Base-by-base conservation (phyloP, 768 basidiomycete genomes). In the Kwoniella mangroviensis region DNA sequence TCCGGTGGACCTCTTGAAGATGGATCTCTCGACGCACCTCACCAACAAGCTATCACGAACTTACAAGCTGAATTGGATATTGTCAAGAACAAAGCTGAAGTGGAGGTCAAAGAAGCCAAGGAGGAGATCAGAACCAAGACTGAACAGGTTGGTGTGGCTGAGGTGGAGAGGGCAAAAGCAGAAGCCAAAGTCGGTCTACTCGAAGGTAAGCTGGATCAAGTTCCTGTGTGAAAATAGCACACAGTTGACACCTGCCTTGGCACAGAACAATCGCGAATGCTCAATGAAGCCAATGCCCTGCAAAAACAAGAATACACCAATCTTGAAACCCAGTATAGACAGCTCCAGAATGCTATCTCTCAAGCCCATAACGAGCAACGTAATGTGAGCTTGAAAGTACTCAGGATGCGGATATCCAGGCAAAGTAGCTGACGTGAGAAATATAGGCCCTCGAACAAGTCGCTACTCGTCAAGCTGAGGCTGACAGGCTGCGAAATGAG, bases 401-500 rank as follows among this genome's bases (percentile, higher is more conserved):
- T 49, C 45, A 49, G 45, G 45, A 19, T 12, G 15, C 10, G 43
- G 26, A 51, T 43, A 19, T 71, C 22, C 26, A 49, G 22, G 26
- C 57, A 11, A 17, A 49, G 40, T 15, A 64, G 61, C n/a, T 68
- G 49, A 51, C 34, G 42, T 17, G 52, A 22, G 22, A 55, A 45
- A n/a, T 28, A 52, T 34, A 91, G 65, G 87, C 90, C 43, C 84
- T 88, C 17, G 90, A 92, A 54, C 90, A 92, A 54, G 84, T 91
- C 11, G 85, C 88, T 22, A 82, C 86, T 7, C 86, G 88, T 2
- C 88, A 88, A 70, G 85, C 87, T 26, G 86, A 87, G 24, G 84
- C 90, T 17, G 93, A 95, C 71, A 90, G 91, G 67, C 84, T 94
- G 49, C 89, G 92, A 11, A 92, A 91, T 73, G 95, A 98, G 75